Evolutionary conservation across 139 green algal species (phyloP).

Genomic region (Coelastrella sp.): DNA sequence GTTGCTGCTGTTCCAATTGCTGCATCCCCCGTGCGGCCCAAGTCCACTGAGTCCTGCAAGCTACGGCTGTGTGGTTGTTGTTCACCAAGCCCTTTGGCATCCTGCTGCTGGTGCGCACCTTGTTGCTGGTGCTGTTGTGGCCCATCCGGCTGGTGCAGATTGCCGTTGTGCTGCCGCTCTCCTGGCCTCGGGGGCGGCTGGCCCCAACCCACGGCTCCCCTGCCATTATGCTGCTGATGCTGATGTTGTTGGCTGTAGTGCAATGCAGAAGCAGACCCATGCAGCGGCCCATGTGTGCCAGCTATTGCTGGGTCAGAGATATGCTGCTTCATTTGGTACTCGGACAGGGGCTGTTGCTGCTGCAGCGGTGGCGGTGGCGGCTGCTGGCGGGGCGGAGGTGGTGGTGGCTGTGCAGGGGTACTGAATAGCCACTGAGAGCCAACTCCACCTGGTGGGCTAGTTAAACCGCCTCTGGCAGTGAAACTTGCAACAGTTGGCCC

Average conservation of each 20-base stretch:
- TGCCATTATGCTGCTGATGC: neutral
- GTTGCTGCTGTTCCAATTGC: slow-evolving; percentile 30
- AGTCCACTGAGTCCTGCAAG: neutral
- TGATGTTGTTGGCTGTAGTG: neutral
- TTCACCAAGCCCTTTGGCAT: neutral
- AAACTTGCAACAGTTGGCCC: neutral
- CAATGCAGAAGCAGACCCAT: neutral
- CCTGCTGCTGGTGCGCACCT: neutral
- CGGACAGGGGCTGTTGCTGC: slow-evolving; percentile 3
- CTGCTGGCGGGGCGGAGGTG: slow-evolving; percentile 10
- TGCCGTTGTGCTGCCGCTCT: neutral
- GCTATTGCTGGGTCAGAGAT: slow-evolving; percentile 1
- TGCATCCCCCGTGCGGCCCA: neutral
- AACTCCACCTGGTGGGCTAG: neutral
- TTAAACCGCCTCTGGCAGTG: neutral
- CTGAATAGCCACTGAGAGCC: slow-evolving; percentile 26
- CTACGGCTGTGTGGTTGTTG: neutral
- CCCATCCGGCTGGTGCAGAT: neutral
- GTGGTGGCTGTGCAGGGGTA: slow-evolving; percentile 21
- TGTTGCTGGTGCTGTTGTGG: neutral
- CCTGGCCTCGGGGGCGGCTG: neutral
- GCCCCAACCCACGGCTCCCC: neutral
- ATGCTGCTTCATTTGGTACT: slow-evolving; percentile 11
- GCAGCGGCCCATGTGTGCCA: slow-evolving; percentile 1
- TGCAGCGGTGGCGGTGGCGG: neutral